Percentiles rank a stretch among this genome's conserved stretches.
phyloP scores from a whole-genome alignment of 805 yeast genomes.

The Blastobotrys terrestris region DNA sequence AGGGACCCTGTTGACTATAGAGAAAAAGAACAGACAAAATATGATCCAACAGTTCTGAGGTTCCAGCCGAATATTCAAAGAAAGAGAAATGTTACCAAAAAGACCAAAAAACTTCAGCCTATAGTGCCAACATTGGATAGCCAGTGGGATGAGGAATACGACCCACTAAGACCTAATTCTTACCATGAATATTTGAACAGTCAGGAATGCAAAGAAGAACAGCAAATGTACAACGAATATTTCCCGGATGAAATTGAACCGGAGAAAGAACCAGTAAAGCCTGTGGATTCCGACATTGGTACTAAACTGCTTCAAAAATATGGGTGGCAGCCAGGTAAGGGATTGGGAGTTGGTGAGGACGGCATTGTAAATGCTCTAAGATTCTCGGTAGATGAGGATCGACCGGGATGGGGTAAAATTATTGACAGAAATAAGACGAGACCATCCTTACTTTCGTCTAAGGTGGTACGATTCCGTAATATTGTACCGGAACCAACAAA shows the following conservation, averaged over 20 bases:
- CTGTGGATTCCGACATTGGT: slow-evolving; percentile 7
- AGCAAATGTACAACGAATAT: slow-evolving; percentile 17
- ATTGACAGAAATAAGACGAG: slow-evolving; percentile 6
- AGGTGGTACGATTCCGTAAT: not conserved
- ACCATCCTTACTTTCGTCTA: not conserved
- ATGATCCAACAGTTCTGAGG: not conserved
- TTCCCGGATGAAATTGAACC: slow-evolving; percentile 2
- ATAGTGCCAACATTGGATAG: not conserved
- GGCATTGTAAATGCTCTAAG: slow-evolving; percentile 14
- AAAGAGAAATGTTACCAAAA: not conserved
- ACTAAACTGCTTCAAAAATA: slow-evolving; percentile 10
- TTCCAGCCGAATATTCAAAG: slow-evolving; percentile 5
- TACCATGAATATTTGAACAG: slow-evolving; percentile 9
- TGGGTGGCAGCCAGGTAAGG: slow-evolving; percentile 20
- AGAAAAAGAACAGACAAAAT: not conserved
- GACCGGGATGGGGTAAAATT: slow-evolving; percentile 14
- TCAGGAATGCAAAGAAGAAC: slow-evolving; percentile 11
- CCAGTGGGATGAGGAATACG: slow-evolving; percentile 16
- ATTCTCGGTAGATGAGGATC: slow-evolving; percentile 6
- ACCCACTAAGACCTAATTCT: slow-evolving; percentile 13
- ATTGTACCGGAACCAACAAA: too few relatives aligned
- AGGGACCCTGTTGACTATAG: slow-evolving; percentile 4
- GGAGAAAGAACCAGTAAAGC: not conserved
- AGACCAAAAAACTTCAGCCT: not conserved
- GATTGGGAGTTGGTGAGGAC: slow-evolving; percentile 9